phyloP scores from a whole-genome alignment of 2,329 filamentous ascomycete species.

The Colletotrichum siamense region DNA sequence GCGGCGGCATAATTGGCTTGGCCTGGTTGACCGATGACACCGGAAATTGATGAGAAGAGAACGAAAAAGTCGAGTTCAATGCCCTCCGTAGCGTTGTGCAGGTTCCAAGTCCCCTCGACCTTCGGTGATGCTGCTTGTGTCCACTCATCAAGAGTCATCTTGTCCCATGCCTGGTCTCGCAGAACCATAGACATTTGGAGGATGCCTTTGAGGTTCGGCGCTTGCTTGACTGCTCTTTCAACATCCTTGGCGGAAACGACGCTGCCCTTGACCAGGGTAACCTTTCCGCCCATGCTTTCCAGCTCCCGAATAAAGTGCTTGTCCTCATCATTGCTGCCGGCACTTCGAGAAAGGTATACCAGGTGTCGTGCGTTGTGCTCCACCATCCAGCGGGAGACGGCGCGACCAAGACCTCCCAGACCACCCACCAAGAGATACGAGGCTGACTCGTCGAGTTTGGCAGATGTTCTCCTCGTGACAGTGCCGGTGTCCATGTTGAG shows the following conservation, averaged over 20 bases:
- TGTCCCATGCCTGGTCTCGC: conserved; percentile 25
- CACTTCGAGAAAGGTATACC: conserved; percentile 29
- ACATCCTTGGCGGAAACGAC: conserved; percentile 33
- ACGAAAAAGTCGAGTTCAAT: conserved; percentile 41
- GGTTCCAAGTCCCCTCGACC: conserved; percentile 45
- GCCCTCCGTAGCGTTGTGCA: conserved; percentile 32
- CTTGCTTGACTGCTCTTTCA: conserved; percentile 22
- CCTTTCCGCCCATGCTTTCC: conserved; percentile 26
- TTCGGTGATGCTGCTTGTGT: conserved; percentile 40
- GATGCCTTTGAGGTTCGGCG: conserved; percentile 39
- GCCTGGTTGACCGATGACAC: conserved; percentile 34
- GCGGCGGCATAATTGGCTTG: conserved; percentile 46
- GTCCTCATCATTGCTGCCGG: neutral
- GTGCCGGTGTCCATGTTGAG: neutral
- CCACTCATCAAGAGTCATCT: conserved; percentile 44
- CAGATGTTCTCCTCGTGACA: neutral
- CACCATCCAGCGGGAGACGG: conserved; percentile 32
- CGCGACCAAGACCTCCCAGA: conserved; percentile 33
- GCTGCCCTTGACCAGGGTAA: conserved; percentile 34
- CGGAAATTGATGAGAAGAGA: conserved; percentile 37
- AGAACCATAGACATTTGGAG: conserved; percentile 45
- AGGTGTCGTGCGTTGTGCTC: conserved; percentile 30
- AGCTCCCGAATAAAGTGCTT: conserved; percentile 27
- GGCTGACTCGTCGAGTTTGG: conserved; percentile 17
- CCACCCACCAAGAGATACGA: conserved; percentile 37